These are phyloP conservation scores for Thelephora terrestris DNA, from an alignment of 1,284 basidiomycete genomes.

Conservation along the genomic window DNA sequence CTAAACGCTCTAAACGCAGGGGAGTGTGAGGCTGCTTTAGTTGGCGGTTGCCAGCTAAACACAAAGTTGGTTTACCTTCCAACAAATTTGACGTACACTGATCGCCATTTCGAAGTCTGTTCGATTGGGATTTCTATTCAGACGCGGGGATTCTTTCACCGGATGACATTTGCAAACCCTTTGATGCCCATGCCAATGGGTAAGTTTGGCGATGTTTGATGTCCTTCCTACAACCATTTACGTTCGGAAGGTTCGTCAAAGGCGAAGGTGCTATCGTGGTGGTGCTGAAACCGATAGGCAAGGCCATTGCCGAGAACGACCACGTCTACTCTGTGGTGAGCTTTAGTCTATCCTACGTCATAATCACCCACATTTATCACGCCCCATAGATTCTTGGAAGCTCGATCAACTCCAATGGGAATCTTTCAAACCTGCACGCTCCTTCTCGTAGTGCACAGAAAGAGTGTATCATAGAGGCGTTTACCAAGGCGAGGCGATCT, in stretches of 20 bases:
- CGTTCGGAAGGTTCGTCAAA: constrained; percentile 14
- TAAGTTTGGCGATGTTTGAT: constrained; percentile 13
- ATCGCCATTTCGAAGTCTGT: constrained; percentile 8
- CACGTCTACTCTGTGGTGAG: constrained; percentile 19
- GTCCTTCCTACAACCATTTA: background rate
- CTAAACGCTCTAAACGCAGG: constrained; percentile 32
- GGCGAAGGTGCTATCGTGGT: constrained; percentile 18
- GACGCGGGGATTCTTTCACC: constrained; percentile 28
- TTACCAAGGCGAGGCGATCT: constrained; percentile 17
- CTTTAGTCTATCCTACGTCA: background rate
- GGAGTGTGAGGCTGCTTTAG: constrained; percentile 39
- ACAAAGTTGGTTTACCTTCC: constrained; percentile 19
- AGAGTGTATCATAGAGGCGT: constrained; percentile 25
- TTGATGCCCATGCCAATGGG: constrained; percentile 38
- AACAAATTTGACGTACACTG: background rate
- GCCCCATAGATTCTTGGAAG: constrained; percentile 28
- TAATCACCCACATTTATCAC: background rate
- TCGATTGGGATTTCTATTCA: constrained; percentile 20
- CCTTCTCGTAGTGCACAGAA: constrained; percentile 28
- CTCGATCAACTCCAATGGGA: constrained; percentile 28
- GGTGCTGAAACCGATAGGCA: constrained; percentile 18
- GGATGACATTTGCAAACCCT: constrained; percentile 39
- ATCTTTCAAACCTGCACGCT: constrained; percentile 25
- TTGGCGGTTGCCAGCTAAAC: constrained; percentile 34
- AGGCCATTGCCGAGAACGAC: constrained; percentile 19